Evolutionary conservation across 129 eudicot genomes (phyloP).

Genomic region (Chrysanthemum seticuspe): DNA sequence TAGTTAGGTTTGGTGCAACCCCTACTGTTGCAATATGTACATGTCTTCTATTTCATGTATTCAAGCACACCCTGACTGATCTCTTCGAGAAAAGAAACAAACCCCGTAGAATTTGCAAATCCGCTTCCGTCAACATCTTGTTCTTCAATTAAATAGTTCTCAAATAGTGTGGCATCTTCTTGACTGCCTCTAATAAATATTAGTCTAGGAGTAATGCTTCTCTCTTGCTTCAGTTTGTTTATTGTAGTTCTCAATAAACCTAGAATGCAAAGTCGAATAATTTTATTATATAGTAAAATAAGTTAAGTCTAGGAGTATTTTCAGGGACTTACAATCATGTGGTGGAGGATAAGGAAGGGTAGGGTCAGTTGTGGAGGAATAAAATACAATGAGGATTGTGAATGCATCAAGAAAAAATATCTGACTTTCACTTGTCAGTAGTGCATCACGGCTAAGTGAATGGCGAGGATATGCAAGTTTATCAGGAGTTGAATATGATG

Average conservation of each 20-base stretch:
- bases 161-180: constrained; percentile 79
- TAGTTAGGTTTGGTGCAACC: constrained; percentile 14
- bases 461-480: constrained; percentile 94
- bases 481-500: constrained; percentile 87
- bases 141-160: constrained; percentile 87
- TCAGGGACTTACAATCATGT: constrained; percentile 74
- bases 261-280: constrained; percentile 12
- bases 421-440: constrained; percentile 90
- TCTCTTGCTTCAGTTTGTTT: constrained; percentile 90
- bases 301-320: not conserved
- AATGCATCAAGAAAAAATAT: constrained; percentile 94
- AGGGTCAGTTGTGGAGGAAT: constrained; percentile 92
- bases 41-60: constrained; percentile 57
- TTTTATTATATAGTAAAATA: not conserved
- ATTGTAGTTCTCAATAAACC: constrained; percentile 78
- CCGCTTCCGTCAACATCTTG: constrained; percentile 91
- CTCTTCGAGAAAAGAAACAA: constrained; percentile 93
- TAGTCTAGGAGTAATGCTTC: constrained; percentile 89
- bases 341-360: constrained; percentile 97
- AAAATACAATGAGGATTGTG: constrained; percentile 84
- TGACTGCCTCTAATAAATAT: constrained; percentile 76
- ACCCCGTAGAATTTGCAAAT: constrained; percentile 81
- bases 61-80: constrained; percentile 72
- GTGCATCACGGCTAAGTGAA: constrained; percentile 95
- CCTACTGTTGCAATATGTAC: constrained; percentile 26